Conservation (phyloP, 2,329 filamentous ascomycete species). For the Colletotrichum agaves region DNA sequence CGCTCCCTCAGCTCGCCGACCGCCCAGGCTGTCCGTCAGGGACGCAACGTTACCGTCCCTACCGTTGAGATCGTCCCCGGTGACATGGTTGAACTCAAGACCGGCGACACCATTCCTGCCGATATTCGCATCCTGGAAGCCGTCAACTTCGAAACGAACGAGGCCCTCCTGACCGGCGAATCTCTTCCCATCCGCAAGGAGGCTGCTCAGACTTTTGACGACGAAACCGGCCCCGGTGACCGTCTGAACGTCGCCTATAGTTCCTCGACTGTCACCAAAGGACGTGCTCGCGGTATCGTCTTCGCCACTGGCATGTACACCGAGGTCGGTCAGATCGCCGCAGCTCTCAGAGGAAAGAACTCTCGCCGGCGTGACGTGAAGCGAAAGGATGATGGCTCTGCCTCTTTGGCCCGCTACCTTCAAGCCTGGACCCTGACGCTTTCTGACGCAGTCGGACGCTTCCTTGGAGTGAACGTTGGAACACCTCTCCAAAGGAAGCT, state of each 20-base stretch:
- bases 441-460: slow-evolving; percentile 51
- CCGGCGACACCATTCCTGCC: slow-evolving; percentile 70
- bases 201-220: slow-evolving; percentile 53
- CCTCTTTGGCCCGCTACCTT: slow-evolving; percentile 44
- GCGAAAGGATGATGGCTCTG: slow-evolving; percentile 56
- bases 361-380: slow-evolving; percentile 49
- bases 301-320: slow-evolving; percentile 71
- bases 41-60: slow-evolving; percentile 50
- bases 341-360: slow-evolving; percentile 52
- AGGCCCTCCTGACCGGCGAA: slow-evolving; percentile 72
- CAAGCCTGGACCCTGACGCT: slow-evolving; percentile 52
- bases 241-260: slow-evolving; percentile 72
- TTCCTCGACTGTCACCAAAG: slow-evolving; percentile 70
- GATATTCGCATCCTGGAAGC: slow-evolving; percentile 67
- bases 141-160: slow-evolving; percentile 76
- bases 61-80: slow-evolving; percentile 64
- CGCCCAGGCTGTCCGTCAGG: slow-evolving; percentile 55
- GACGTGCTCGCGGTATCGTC: slow-evolving; percentile 68
- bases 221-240: slow-evolving; percentile 62
- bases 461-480: slow-evolving; percentile 64
- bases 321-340: slow-evolving; percentile 71
- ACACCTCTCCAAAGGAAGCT: slow-evolving; percentile 77
- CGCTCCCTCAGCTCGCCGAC: slow-evolving; percentile 56
- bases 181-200: slow-evolving; percentile 69
- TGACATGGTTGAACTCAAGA: slow-evolving; percentile 65